These are phyloP conservation scores for Neurospora sp. DNA, from an alignment of 2,329 filamentous ascomycete genomes.

Conservation along the genomic window DNA sequence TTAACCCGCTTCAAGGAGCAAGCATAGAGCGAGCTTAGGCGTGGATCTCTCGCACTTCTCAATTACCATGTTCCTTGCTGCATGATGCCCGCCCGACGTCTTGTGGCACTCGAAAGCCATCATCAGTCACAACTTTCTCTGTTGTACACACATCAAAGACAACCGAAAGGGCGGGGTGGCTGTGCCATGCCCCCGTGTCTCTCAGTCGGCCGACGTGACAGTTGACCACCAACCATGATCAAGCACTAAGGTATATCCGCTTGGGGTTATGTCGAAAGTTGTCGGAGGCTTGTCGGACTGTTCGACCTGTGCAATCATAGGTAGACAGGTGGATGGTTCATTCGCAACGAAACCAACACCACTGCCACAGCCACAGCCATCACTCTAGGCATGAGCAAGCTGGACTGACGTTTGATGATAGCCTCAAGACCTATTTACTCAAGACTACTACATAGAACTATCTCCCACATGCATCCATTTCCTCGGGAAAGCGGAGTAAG, in stretches of 20 bases:
- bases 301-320: neutral
- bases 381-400: neutral
- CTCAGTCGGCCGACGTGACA: neutral
- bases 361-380: neutral
- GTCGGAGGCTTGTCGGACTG: neutral
- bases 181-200: neutral
- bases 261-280: neutral
- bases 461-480: neutral
- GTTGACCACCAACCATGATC: neutral
- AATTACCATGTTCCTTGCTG: neutral
- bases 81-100: neutral
- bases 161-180: neutral
- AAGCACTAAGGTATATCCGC: neutral
- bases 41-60: neutral
- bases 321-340: neutral
- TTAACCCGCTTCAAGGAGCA: neutral
- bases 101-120: neutral
- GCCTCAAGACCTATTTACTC: neutral
- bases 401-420: neutral
- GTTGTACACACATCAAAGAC: neutral
- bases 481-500: neutral
- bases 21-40: neutral
- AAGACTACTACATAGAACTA: neutral
- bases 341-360: neutral
- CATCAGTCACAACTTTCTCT: neutral